phyloP scores from a whole-genome alignment of 345 rosid species.

The Pistacia integerrima region DNA sequence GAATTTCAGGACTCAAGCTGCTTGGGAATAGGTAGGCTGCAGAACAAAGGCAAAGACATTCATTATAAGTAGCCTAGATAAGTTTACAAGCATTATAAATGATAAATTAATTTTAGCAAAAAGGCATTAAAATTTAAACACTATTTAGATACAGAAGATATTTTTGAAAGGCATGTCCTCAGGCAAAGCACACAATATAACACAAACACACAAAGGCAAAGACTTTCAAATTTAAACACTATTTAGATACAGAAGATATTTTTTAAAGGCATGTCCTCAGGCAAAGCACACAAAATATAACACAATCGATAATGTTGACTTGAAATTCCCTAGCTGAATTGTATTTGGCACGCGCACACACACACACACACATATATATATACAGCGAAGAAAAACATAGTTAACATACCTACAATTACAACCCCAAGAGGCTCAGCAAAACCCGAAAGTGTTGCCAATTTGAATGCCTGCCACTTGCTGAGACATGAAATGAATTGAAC shows the following conservation, averaged over 20 bases:
- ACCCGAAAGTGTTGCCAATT: slow-evolving; percentile 93
- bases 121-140: neutral
- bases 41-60: slow-evolving; percentile 20
- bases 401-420: slow-evolving; percentile 74
- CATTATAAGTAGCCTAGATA: neutral
- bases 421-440: slow-evolving; percentile 98
- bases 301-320: too few relatives aligned
- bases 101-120: slow-evolving; percentile 9
- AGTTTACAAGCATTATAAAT: neutral
- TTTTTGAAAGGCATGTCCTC: neutral
- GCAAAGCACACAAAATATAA: neutral
- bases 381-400: neutral
- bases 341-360: too few relatives aligned
- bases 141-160: neutral
- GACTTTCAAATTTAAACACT: neutral
- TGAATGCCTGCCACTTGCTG: slow-evolving; percentile 99
- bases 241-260: neutral
- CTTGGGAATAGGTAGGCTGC: slow-evolving; percentile 96
- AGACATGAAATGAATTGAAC: slow-evolving; percentile 24
- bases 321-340: neutral
- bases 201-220: neutral
- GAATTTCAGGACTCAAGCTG: slow-evolving; percentile 89
- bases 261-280: neutral
- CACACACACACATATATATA: too few relatives aligned
- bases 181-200: neutral